A percentile compares a stretch with the other conserved stretches of the same genome.
phyloP scores from a whole-genome alignment of 1,139 yeast species.

The Sugiyamaella grinbergsii region DNA sequence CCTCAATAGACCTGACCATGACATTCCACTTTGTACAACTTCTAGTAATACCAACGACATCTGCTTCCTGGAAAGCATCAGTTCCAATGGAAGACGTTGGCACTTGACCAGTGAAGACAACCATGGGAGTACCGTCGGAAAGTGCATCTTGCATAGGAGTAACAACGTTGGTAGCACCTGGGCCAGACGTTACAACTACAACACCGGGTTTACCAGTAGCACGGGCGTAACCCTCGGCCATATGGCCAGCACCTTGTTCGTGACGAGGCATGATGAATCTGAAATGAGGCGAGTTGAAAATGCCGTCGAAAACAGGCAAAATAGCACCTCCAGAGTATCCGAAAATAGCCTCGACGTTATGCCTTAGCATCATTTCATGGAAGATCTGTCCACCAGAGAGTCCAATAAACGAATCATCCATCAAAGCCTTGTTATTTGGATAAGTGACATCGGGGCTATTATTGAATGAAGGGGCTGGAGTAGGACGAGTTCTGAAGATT shows the following conservation, averaged over 20 bases:
- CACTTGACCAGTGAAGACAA: constrained; percentile 98
- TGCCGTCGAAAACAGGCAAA: constrained; percentile 95
- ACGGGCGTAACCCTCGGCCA: constrained; percentile 99
- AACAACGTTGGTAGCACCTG: constrained; percentile 96
- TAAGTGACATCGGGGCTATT: constrained; percentile 29
- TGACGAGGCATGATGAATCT: constrained; percentile 92
- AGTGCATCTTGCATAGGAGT: constrained; percentile 98
- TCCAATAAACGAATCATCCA: constrained; percentile 85
- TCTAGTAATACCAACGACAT: constrained; percentile 93
- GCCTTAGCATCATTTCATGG: constrained; percentile 98
- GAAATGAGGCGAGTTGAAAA: constrained; percentile 85
- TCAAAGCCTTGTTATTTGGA: constrained; percentile 17
- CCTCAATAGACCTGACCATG: constrained; percentile 93
- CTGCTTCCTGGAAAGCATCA: constrained; percentile 99
- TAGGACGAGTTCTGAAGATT: constrained; percentile 42
- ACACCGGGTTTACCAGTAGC: constrained; percentile 98
- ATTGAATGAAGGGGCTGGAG: constrained; percentile 56
- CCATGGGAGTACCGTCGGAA: constrained; percentile 95
- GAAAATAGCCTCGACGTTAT: constrained; percentile 89
- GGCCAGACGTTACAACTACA: constrained; percentile 95
- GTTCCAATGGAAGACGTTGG: constrained; percentile 95
- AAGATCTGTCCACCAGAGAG: constrained; percentile 96
- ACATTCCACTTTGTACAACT: constrained; percentile 99
- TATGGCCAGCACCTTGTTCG: constrained; percentile 99
- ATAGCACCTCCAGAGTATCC: constrained; percentile 99